A percentile compares a stretch with the other conserved stretches of the same genome.
Conservation (phyloP, 768 basidiomycete genomes). For the Zangia roseola region DNA sequence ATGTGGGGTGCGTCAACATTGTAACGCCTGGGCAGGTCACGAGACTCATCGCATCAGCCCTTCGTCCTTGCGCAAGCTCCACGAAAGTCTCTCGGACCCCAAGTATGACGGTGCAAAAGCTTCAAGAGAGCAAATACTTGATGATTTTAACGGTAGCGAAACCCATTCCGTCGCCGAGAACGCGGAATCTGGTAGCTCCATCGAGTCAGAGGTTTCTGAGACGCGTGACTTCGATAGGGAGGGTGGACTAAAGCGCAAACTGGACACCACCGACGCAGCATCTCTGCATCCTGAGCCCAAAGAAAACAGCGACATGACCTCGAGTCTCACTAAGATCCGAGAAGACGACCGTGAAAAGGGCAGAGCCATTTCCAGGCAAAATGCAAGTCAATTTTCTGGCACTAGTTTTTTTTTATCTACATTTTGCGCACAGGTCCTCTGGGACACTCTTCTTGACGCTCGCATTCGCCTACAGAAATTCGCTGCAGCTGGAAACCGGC, state of each 20-base stretch:
- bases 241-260: constrained; percentile 10
- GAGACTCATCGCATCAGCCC: constrained; percentile 43
- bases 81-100: constrained; percentile 65
- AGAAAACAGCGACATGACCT: constrained; percentile 44
- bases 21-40: constrained; percentile 20
- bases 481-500: constrained; percentile 56
- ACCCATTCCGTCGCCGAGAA: constrained; percentile 8
- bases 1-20: constrained; percentile 62
- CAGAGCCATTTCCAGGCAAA: constrained; percentile 76
- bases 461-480: constrained; percentile 91
- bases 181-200: constrained; percentile 21
- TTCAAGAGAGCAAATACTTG: constrained; percentile 56
- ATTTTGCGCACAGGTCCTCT: constrained; percentile 54
- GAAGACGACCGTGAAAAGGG: constrained; percentile 81
- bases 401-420: constrained; percentile 1
- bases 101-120: constrained; percentile 77
- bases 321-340: constrained; percentile 54
- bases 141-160: constrained; percentile 28
- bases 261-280: constrained; percentile 16
- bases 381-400: constrained; percentile 49
- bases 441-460: constrained; percentile 87
- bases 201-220: constrained; percentile 15
- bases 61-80: constrained; percentile 63
- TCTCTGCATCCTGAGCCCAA: constrained; percentile 3
- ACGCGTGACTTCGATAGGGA: constrained; percentile 12